Base-by-base conservation (phyloP, 202 grass and related monocot species). In the Schoenoplectus triqueter region DNA sequence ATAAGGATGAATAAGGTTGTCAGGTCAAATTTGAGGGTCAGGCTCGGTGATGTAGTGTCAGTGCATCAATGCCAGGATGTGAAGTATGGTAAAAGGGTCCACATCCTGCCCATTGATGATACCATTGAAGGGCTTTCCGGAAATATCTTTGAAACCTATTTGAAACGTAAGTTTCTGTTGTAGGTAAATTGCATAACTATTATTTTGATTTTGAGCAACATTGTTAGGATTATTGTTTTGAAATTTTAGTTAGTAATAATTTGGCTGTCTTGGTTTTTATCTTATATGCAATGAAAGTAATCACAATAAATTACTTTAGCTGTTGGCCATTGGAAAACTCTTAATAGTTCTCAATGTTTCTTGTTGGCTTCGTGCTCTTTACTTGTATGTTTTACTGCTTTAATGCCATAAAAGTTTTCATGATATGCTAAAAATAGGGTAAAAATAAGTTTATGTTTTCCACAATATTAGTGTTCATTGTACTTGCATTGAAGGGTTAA, bases 41-140 rank as follows among this genome's bases (percentile, higher is more conserved):
- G 95, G 17, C 95, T 97, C 44, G 89, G 92, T 83, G 95, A 97
- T 21, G 90, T 97, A 2, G 83, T 97, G 40, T 94, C 95, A 49
- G 89, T 97, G 4, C 95, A 94, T 62, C 95, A 94, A 15, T 97
- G 95, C 47, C 92, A 87, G 48, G 95, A 94, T 90, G 92, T 97
- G 4, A 94, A 94, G 74, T 94, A 97, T 2, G 95, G 92, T 47
- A 94, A 94, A 74, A 88, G 92, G 31, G 92, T 97, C 17, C 92
- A 94, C 84, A 91, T 80, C 45, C 87, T 94, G 82, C 95, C 95
- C 31, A 88, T 97, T 63, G 95, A 97, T 90, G 95, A 97, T 64
- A 93, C 95, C 3, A 85, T 97, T 77, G 95, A 97, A 74, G 95
- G 95, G 45, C 88, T 97, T 10, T 92, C 95, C 1, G 95, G 95